Conservation (phyloP, 164 flowering plant species). For the Liquidambar formosana region DNA sequence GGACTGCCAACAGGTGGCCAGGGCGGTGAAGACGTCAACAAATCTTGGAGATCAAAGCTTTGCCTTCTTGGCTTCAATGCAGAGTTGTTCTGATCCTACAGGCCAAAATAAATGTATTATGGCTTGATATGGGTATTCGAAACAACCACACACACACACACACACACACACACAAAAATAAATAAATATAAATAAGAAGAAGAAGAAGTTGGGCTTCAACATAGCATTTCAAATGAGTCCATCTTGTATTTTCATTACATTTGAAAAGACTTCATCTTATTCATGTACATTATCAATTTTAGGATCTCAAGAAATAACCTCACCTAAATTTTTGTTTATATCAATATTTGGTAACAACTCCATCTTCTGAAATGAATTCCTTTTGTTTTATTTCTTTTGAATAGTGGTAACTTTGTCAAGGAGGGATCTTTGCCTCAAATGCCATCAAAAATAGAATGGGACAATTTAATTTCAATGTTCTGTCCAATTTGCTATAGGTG, state of each 20-base stretch:
- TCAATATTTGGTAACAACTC: too few species aligned
- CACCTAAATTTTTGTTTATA: too few species aligned
- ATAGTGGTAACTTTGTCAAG: not conserved
- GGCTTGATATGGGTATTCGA: too few species aligned
- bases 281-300: too few species aligned
- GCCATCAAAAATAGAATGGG: not conserved
- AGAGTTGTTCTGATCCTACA: slow-evolving; percentile 24
- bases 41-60: slow-evolving; percentile 40
- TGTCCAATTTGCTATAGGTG: not conserved
- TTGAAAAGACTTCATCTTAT: not conserved
- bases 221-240: not conserved
- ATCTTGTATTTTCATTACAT: not conserved
- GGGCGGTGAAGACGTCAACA: slow-evolving; percentile 25
- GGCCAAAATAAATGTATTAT: not conserved
- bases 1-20: slow-evolving; percentile 32
- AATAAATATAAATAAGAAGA: too few species aligned
- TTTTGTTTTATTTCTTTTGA: not conserved
- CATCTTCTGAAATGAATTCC: too few species aligned
- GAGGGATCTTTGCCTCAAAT: not conserved
- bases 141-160: too few species aligned
- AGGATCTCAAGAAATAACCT: too few species aligned
- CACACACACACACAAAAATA: too few species aligned
- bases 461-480: not conserved
- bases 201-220: too few species aligned
- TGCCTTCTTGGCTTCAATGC: slow-evolving; percentile 29